Base-by-base conservation (phyloP, 768 basidiomycete species). In the Cystofilobasidium macerans region DNA sequence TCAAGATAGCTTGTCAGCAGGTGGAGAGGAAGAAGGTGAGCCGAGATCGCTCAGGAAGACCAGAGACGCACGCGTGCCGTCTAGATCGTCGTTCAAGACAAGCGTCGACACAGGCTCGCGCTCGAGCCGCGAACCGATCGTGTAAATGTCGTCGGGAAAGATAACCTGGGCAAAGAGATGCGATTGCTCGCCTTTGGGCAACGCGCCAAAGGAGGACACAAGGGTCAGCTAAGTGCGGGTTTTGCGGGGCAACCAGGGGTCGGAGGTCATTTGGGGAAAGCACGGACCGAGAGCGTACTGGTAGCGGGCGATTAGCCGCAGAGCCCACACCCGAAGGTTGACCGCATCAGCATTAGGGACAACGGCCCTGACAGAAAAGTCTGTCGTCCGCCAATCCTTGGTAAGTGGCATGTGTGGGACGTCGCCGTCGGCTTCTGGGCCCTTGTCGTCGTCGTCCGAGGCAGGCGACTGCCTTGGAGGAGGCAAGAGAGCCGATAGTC, bases 41-140 rank as follows among this genome's bases (percentile, higher is more conserved):
- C 38, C 8, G 38, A 9, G 9, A 40, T 48, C 13, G 26, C 28
- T 3, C 28, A 32, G 28, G n/a, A 14, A 6, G 51, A 30, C 18
- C 22, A 7, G 14, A 20, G 48, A 54, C 24, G 48, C 28, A 42
- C 53, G 47, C 28, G 48, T 30, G 5, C 62, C 62, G 0, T 54
- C 62, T 24, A 63, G 48, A 30, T 63, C 62, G 51, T 63, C 62
- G 51, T 63, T 63, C n/a, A 63, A 36, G 5, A 63, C 62, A 24
- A 63, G n/a, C 7, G 62, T 53, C 48, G 48, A 54, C 24, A 63
- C 48, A 7, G 48, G 36, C 16, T 6, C 24, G 20, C 36, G 36
- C 14, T 38, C 36, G 38, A 63, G 36, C 26, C 32, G 6, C 5
- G 33, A 26, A 0, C 30, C 36, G 3, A 53, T 53, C 26, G 2